A percentile compares a stretch with the other conserved stretches of the same genome.
These are phyloP conservation scores for Pholiota conissans DNA, from an alignment of 768 basidiomycete species.

Conservation along the genomic window DNA sequence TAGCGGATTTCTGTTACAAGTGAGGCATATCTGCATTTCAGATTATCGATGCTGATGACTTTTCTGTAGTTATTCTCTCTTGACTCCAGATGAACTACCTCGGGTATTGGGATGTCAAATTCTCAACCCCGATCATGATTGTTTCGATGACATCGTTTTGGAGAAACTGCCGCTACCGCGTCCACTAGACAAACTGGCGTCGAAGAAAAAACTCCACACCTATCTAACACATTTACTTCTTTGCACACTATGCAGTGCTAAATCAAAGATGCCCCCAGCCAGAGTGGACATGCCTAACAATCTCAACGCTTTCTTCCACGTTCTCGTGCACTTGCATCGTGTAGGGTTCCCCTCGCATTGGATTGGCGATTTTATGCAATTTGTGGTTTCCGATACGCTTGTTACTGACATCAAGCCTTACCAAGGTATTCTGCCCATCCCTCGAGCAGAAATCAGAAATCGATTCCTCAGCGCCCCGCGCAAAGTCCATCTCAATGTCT, in stretches of 20 bases:
- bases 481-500: conserved; percentile 6
- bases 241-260: conserved; percentile 15
- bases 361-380: conserved; percentile 16
- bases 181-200: conserved; percentile 10
- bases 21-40: not conserved
- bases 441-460: not conserved
- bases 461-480: not conserved
- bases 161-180: conserved; percentile 11
- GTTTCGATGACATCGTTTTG: conserved; percentile 16
- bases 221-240: conserved; percentile 19
- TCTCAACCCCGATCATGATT: not conserved
- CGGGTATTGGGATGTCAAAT: conserved; percentile 11
- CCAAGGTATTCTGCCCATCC: conserved; percentile 6
- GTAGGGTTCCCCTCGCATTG: conserved; percentile 18
- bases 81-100: conserved; percentile 9
- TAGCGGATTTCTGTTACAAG: conserved; percentile 12
- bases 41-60: not conserved
- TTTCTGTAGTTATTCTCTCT: conserved; percentile 15
- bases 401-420: conserved; percentile 10
- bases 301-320: conserved; percentile 9
- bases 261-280: conserved; percentile 1
- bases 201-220: conserved; percentile 18
- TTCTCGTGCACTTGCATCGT: conserved; percentile 8
- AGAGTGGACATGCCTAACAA: conserved; percentile 15
- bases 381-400: conserved; percentile 3